These are phyloP conservation scores for Paralagenidium karlingii DNA, from an alignment of 352 stramenopile species.

Conservation along the genomic window DNA sequence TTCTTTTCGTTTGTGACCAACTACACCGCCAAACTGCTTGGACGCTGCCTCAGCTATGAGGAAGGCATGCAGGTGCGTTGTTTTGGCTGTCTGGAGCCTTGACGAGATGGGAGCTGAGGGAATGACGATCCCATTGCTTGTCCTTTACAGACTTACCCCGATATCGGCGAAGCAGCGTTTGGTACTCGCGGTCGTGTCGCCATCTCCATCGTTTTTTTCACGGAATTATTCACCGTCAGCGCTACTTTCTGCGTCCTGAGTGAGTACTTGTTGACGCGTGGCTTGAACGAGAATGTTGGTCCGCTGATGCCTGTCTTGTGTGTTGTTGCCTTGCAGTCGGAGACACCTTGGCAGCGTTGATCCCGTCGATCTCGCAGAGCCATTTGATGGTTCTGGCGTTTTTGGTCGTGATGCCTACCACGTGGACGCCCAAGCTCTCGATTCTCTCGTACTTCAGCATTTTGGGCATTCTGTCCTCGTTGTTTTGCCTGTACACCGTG, in stretches of 20 bases:
- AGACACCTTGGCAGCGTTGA: slow-evolving; percentile 57
- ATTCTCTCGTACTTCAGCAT: slow-evolving; percentile 79
- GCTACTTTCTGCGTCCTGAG: slow-evolving; percentile 73
- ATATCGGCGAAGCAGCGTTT: slow-evolving; percentile 75
- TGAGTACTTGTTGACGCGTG: slow-evolving; percentile 12
- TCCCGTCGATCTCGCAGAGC: slow-evolving; percentile 40
- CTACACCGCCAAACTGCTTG: slow-evolving; percentile 74
- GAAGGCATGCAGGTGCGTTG: slow-evolving; percentile 48
- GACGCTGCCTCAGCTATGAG: slow-evolving; percentile 69
- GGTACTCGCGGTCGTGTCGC: slow-evolving; percentile 48
- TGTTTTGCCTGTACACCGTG: slow-evolving; percentile 66
- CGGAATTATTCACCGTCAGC: slow-evolving; percentile 66
- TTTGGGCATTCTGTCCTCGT: slow-evolving; percentile 70
- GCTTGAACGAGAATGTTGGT: background rate
- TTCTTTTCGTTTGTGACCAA: slow-evolving; percentile 81
- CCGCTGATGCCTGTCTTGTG: background rate
- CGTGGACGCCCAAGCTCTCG: slow-evolving; percentile 72
- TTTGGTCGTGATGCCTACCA: slow-evolving; percentile 58
- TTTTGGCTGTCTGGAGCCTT: background rate
- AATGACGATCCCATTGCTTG: background rate
- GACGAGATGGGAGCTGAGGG: background rate
- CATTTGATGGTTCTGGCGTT: slow-evolving; percentile 60
- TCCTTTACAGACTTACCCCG: slow-evolving; percentile 41
- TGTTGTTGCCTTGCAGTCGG: slow-evolving; percentile 24
- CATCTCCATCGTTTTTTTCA: slow-evolving; percentile 73